Evolutionary conservation across 2,329 filamentous ascomycete species (phyloP).

Genomic region (Madurella fahalii): DNA sequence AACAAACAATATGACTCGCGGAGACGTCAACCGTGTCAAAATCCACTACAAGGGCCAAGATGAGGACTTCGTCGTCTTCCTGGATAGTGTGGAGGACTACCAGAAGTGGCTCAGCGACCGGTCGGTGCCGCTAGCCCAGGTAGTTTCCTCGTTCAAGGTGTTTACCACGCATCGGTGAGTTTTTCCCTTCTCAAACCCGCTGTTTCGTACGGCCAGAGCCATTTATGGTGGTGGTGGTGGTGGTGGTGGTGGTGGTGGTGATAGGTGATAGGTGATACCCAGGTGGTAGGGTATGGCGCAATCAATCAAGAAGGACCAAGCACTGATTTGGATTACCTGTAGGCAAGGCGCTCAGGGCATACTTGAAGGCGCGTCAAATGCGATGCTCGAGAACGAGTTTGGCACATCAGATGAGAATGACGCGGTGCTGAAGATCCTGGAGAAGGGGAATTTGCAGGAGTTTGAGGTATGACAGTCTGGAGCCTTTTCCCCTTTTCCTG

Average conservation of each 20-base stretch:
- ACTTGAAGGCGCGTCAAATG: constrained; percentile 71
- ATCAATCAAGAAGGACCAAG: neutral
- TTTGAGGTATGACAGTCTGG: constrained; percentile 40
- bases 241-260: no score
- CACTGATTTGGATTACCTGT: neutral
- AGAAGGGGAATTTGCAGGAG: constrained; percentile 67
- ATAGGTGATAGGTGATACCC: no score
- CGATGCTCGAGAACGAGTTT: constrained; percentile 78
- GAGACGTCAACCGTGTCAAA: constrained; percentile 67
- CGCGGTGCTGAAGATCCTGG: constrained; percentile 74
- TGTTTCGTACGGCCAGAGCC: neutral
- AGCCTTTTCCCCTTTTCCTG: neutral
- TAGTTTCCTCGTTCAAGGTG: constrained; percentile 84
- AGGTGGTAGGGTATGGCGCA: no score
- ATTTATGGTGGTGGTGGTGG: no score
- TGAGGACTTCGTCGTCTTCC: constrained; percentile 57
- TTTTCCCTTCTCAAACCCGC: neutral
- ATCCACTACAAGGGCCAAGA: constrained; percentile 76
- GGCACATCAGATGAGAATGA: constrained; percentile 76
- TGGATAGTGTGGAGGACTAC: constrained; percentile 58
- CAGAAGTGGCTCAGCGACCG: constrained; percentile 81
- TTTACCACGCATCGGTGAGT: constrained; percentile 86
- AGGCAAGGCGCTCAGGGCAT: constrained; percentile 85
- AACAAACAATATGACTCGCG: constrained; percentile 59
- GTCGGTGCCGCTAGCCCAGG: constrained; percentile 73